These are phyloP conservation scores for Isabelozyma pseudorhagii DNA, from an alignment of 805 yeast genomes.

Conservation along the genomic window DNA sequence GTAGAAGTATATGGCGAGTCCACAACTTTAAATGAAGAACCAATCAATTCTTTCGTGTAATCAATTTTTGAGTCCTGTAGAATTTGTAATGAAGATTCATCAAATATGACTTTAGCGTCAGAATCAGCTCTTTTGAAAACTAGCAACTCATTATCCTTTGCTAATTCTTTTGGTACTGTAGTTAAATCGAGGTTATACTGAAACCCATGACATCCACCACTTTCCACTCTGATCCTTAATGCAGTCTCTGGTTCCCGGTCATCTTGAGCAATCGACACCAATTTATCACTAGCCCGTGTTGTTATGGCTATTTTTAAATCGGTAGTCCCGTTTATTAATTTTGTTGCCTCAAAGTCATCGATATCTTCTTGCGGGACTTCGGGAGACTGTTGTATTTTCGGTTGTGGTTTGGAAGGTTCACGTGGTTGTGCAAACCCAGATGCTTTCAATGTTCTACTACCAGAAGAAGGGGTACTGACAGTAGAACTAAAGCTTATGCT, in stretches of 20 bases:
- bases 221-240: conserved; percentile 73
- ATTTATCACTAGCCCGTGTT: conserved; percentile 46
- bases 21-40: conserved; percentile 89
- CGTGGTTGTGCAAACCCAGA: conserved; percentile 29
- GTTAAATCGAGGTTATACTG: conserved; percentile 77
- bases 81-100: conserved; percentile 74
- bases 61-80: conserved; percentile 84
- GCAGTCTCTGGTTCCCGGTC: conserved; percentile 63
- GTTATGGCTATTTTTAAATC: conserved; percentile 45
- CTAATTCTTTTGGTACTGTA: conserved; percentile 34
- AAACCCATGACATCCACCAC: conserved; percentile 98
- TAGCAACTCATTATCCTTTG: conserved; percentile 34
- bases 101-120: conserved; percentile 67
- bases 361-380: conserved; percentile 18
- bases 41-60: conserved; percentile 88
- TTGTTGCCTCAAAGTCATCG: conserved; percentile 31
- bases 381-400: conserved; percentile 2
- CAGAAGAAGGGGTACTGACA: neutral
- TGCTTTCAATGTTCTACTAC: conserved; percentile 20
- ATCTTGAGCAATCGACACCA: conserved; percentile 46
- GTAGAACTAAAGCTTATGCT: neutral
- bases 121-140: conserved; percentile 69
- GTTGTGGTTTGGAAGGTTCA: conserved; percentile 6
- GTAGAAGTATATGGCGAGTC: conserved; percentile 80
- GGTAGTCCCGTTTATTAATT: conserved; percentile 32